Evolutionary conservation across 2,329 filamentous ascomycete genomes (phyloP).

Genomic region (Penicillium sp.): DNA sequence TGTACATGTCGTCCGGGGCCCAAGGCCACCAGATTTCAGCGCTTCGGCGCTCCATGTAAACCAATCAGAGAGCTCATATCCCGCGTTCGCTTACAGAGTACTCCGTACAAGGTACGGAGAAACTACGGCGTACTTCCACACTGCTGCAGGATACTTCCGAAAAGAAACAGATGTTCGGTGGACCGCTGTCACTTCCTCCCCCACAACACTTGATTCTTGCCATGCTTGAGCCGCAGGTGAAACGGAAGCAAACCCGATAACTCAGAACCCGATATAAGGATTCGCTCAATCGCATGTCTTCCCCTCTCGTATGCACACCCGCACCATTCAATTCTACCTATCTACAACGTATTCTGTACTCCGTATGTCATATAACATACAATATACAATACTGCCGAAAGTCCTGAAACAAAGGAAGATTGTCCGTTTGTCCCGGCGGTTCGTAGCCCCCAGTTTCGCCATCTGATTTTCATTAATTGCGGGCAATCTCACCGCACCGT

Average conservation of each 20-base stretch:
- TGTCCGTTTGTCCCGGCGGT: slow-evolving; percentile 2
- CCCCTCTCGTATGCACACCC: not conserved
- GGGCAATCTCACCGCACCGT: slow-evolving; percentile 5
- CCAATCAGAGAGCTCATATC: slow-evolving; percentile 3
- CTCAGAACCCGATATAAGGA: not conserved
- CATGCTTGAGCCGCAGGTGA: not conserved
- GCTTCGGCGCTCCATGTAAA: not conserved
- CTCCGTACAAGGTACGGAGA: too few species aligned
- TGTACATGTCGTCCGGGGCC: too few species aligned
- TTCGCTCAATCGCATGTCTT: not conserved
- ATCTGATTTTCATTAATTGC: slow-evolving; percentile 6
- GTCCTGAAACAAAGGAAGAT: slow-evolving; percentile 1
- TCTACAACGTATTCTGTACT: too few species aligned
- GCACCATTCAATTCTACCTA: not conserved
- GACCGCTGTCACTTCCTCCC: slow-evolving; percentile 3
- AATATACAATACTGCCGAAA: not conserved
- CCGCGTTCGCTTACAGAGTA: slow-evolving; percentile 5
- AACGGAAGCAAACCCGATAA: not conserved
- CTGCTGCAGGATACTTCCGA: not conserved
- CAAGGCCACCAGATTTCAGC: slow-evolving; percentile 2
- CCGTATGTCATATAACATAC: not conserved
- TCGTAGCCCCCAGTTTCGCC: slow-evolving; percentile 14
- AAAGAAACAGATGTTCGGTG: slow-evolving; percentile 11
- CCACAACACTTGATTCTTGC: not conserved
- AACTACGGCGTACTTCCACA: not conserved